Conservation (phyloP, 139 green algal genomes). For the Prasinococcaceae sp. region DNA sequence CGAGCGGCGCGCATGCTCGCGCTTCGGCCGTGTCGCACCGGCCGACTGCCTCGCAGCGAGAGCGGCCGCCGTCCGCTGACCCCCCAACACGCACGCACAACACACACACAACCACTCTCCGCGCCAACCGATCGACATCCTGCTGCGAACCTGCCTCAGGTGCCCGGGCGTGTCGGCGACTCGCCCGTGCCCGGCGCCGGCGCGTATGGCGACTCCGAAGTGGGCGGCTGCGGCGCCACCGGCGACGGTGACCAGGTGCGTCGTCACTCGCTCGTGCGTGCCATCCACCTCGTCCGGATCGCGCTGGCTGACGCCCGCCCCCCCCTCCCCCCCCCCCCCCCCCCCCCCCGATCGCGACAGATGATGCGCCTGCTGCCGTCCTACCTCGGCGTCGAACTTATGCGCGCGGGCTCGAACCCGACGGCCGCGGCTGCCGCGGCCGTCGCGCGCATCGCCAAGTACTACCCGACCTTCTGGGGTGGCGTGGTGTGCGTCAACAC, state of each 20-base stretch:
- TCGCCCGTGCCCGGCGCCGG: conserved; percentile 39
- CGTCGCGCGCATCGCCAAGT: conserved; percentile 11
- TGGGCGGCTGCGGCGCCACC: conserved; percentile 53
- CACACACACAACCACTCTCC: no score
- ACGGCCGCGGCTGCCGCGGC: conserved; percentile 34
- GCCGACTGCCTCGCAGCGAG: no score
- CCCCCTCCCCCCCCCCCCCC: not conserved
- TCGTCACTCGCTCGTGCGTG: conserved; percentile 49
- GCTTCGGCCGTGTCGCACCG: no score
- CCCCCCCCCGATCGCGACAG: conserved; percentile 3
- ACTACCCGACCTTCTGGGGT: conserved; percentile 16
- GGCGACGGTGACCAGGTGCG: conserved; percentile 61
- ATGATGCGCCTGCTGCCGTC: not conserved
- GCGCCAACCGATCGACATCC: no score
- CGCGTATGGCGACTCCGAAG: conserved; percentile 45
- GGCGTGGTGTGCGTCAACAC: conserved; percentile 14
- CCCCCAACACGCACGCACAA: no score
- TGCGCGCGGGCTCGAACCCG: conserved; percentile 36
- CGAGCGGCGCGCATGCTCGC: no score
- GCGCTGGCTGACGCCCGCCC: not conserved
- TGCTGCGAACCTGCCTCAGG: no score
- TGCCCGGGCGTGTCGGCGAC: conserved; percentile 53
- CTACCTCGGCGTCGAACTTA: conserved; percentile 45
- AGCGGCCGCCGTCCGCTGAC: no score
- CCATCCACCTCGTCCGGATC: not conserved